These are phyloP conservation scores for Stagonosporopsis chrysanthemi DNA, from an alignment of 2,329 filamentous ascomycete genomes.

Conservation along the genomic window DNA sequence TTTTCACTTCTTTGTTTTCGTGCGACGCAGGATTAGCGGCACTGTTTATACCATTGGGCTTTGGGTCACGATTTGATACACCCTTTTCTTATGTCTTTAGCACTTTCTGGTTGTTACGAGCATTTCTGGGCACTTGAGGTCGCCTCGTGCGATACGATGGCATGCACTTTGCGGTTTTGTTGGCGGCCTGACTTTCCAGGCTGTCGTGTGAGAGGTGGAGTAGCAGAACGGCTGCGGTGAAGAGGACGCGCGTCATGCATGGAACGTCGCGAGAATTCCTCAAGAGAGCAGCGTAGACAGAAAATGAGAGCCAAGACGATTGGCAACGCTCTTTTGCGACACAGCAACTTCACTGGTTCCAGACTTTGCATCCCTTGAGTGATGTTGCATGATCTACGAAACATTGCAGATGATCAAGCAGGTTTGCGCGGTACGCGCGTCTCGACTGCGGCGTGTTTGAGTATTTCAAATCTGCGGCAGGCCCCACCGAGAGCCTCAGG, in stretches of 20 bases:
- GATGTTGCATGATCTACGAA: slow-evolving; percentile 17
- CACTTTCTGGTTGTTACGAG: slow-evolving; percentile 36
- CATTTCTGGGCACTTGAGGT: slow-evolving; percentile 23
- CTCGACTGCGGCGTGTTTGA: slow-evolving; percentile 5
- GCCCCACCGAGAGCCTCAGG: not conserved
- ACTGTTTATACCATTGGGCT: slow-evolving; percentile 46
- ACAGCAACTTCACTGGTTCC: slow-evolving; percentile 5
- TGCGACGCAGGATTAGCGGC: slow-evolving; percentile 32
- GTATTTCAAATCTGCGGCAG: not conserved
- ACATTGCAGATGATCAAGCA: slow-evolving; percentile 10
- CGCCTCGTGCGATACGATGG: slow-evolving; percentile 28
- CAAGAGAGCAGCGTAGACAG: slow-evolving; percentile 12
- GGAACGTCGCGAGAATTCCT: slow-evolving; percentile 8
- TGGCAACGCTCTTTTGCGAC: slow-evolving; percentile 15
- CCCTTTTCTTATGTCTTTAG: slow-evolving; percentile 40
- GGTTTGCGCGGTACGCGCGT: slow-evolving; percentile 15
- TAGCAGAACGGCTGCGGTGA: slow-evolving; percentile 25
- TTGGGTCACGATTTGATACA: slow-evolving; percentile 32
- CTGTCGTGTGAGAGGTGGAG: slow-evolving; percentile 27
- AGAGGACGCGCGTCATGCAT: slow-evolving; percentile 34
- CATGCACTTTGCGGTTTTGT: slow-evolving; percentile 22
- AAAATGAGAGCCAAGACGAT: slow-evolving; percentile 27
- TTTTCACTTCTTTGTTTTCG: slow-evolving; percentile 30
- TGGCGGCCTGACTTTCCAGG: slow-evolving; percentile 17
- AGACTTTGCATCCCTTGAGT: not conserved